Base-by-base conservation (phyloP, 805 yeast genomes). In the Isabelozyma heimii region DNA sequence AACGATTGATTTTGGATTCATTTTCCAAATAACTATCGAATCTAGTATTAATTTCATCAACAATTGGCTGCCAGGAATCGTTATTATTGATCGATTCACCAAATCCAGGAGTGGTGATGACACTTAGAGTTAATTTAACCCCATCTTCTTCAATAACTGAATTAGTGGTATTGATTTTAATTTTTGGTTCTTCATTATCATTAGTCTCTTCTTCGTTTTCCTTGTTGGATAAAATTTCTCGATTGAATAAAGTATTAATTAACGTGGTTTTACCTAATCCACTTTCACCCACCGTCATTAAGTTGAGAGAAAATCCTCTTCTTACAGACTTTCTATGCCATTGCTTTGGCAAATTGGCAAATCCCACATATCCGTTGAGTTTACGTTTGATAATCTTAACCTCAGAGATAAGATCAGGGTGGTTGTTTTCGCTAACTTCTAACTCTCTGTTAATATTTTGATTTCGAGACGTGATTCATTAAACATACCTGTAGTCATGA, bases 281-380 rank as follows among this genome's bases (percentile, higher is more conserved):
- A 51, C 85, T 76, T 73, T 89, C 96, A 57, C 96, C 96, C 53
- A 91, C 96, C 50, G 89, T 90, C 82, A 94, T 81, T 52, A 94
- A 66, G 66, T 94, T 94, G 65, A 94, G 81, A 59, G 77, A 81
- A 77, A 94, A 94, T 12, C 99, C 99, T 63, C 89, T 81, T 69
- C 87, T 85, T 52, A 90, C 82, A 2, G 96, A 86, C 70, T 88
- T 90, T 72, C 97, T 84, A 73, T 94, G 98, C 97, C 97, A 94
- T 75, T 94, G 99, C 65, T 91, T 94, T 50, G 99, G 99, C 63
- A 94, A 79, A 72, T 91, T 94, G 57, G 97, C 96, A 72, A 94
- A 94, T 5, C 99, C 99, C 48, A 94, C 99, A 65, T 87, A 91
- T 3, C 96, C 92, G 58, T 85, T 88, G 59, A 92, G 82, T 65